Base-by-base conservation (phyloP, 2,329 filamentous ascomycete genomes). In the Scortechinia acanthostroma region DNA sequence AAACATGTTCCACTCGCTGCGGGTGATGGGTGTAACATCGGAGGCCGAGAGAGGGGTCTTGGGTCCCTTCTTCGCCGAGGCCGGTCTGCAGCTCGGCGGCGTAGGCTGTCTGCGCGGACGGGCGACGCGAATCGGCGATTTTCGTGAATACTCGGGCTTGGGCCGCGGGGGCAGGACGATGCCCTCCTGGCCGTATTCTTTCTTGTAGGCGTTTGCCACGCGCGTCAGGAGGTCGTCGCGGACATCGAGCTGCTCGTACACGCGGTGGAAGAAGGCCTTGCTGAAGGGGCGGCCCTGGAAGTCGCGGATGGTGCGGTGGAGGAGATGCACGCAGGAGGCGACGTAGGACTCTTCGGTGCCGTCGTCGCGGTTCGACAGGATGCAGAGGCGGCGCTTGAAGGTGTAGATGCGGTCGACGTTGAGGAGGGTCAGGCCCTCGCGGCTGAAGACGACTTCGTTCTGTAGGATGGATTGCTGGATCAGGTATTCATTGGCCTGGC, bases 361-460 rank as follows among this genome's bases (percentile, higher is more conserved):
- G 3, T 58, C 54, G 17, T 53, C 51, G 28, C 50, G 45, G 16
- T 47, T 50, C 3, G 64, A 64, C 13, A 68, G 55, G 4, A 63
- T 56, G 46, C 59, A 64, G 4, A 69, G 57, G 15, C 63, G 55
- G 22, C 62, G 62, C 48, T 69, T 69, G 49, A 69, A 60, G 14
- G 60, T 67, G 46, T 67, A 68, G 46, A 69, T 63, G 30, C 65
- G 63, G 52, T 69, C 65, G 50, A 68, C 63, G 45, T 61, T 67
- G 10, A 69, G 55, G 4, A 69, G 50, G 0, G 65, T 67, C 23
- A 69, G 52, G 2, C 65, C 66, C 47, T 69, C 66, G 40, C 63
- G 60, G 46, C 60, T 64, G 53, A 66, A 68, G 23, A 68, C 54
- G 23, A 68, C 59, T 45, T 69, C 64, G 46, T 68, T 66, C 48